phyloP scores from a whole-genome alignment of 495 filamentous ascomycete genomes.

The Podospora tetraspora region DNA sequence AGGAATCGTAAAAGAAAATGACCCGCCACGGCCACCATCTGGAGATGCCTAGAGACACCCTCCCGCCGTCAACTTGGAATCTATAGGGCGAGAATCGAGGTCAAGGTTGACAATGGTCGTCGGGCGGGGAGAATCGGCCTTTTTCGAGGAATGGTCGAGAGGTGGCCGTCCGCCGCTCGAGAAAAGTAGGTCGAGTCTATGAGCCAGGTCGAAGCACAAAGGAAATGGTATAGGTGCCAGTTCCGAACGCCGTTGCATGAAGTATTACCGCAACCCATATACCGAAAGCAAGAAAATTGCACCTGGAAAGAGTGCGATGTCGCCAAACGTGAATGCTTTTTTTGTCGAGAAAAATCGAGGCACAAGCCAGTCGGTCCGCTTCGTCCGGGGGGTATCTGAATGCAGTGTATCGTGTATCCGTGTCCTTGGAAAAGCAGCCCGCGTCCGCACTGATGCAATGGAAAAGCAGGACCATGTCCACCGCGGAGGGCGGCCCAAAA shows the following conservation, averaged over 20 bases:
- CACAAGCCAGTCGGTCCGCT: slow-evolving; percentile 12
- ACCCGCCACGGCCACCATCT: not conserved
- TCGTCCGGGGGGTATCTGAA: slow-evolving; percentile 36
- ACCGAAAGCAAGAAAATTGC: slow-evolving; percentile 28
- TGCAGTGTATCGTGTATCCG: slow-evolving; percentile 36
- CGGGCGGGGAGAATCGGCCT: slow-evolving; percentile 9
- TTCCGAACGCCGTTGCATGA: slow-evolving; percentile 34
- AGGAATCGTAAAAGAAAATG: slow-evolving; percentile 6
- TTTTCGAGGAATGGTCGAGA: slow-evolving; percentile 12
- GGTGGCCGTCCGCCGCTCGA: not conserved
- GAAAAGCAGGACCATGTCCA: slow-evolving; percentile 16
- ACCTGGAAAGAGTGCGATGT: not conserved
- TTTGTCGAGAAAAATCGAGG: slow-evolving; percentile 5
- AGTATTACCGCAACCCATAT: slow-evolving; percentile 30
- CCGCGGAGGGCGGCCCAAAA: slow-evolving; percentile 8
- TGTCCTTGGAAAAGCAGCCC: slow-evolving; percentile 24
- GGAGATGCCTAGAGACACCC: not conserved
- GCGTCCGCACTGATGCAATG: slow-evolving; percentile 20
- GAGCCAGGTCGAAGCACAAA: slow-evolving; percentile 20
- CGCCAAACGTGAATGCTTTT: slow-evolving; percentile 10
- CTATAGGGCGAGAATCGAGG: not conserved
- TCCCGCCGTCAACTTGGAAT: not conserved
- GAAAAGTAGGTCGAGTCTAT: slow-evolving; percentile 26
- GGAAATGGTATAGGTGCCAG: slow-evolving; percentile 17
- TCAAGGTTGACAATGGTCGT: not conserved